These are phyloP conservation scores for Acrocalymma vagum DNA, from an alignment of 2,329 filamentous ascomycete species.

Conservation along the genomic window DNA sequence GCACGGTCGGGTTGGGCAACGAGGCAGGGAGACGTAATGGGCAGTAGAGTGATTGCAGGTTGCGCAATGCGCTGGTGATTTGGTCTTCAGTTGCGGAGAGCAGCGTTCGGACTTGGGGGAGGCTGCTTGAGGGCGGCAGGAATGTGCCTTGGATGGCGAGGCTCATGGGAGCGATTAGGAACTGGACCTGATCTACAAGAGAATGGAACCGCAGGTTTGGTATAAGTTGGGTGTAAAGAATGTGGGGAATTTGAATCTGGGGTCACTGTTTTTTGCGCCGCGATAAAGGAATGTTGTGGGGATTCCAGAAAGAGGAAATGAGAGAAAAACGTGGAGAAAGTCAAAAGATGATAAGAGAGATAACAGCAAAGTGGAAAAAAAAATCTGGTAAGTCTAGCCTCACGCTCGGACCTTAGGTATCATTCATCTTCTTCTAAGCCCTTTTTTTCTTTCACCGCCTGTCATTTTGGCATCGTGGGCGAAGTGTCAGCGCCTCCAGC, in stretches of 20 bases:
- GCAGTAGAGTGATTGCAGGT: slow-evolving; percentile 41
- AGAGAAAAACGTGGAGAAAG: slow-evolving; percentile 26
- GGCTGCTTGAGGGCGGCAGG: slow-evolving; percentile 43
- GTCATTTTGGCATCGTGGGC: slow-evolving; percentile 33
- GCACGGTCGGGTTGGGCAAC: slow-evolving; percentile 16
- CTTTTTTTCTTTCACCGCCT: slow-evolving; percentile 47
- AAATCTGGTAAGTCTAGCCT: slow-evolving; percentile 31
- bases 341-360: slow-evolving; percentile 27
- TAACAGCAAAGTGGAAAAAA: slow-evolving; percentile 17
- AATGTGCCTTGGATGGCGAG: slow-evolving; percentile 27
- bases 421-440: no score
- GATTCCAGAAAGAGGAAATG: slow-evolving; percentile 24
- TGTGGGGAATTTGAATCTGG: no score
- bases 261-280: no score
- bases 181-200: slow-evolving; percentile 3
- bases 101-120: slow-evolving; percentile 36
- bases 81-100: slow-evolving; percentile 27
- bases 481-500: no score
- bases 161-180: slow-evolving; percentile 33
- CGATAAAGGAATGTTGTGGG: no score
- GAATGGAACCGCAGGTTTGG: slow-evolving; percentile 9
- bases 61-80: slow-evolving; percentile 31
- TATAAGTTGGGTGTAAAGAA: slow-evolving; percentile 11
- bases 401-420: slow-evolving; percentile 35
- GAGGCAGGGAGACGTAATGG: slow-evolving; percentile 39